Conservation (phyloP, 2,329 filamentous ascomycete species). For the Calonectria pteridis region DNA sequence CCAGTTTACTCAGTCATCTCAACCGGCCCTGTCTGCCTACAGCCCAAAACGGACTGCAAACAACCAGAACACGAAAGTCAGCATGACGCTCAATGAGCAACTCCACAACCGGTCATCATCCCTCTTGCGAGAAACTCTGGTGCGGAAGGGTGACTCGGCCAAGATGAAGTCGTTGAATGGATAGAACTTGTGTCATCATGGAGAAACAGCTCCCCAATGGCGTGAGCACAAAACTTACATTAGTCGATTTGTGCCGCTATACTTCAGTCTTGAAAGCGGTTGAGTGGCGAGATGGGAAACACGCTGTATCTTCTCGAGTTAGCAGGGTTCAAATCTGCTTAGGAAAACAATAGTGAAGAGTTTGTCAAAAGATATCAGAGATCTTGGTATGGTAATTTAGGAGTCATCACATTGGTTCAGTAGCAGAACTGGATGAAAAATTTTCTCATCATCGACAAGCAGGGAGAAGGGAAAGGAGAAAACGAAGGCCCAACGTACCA, state of each 20-base stretch:
- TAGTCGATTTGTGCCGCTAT: background rate
- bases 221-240: slow-evolving; percentile 29
- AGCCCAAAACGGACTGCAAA: slow-evolving; percentile 68
- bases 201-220: slow-evolving; percentile 5
- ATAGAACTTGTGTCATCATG: slow-evolving; percentile 71
- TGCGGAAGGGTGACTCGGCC: slow-evolving; percentile 81
- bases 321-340: slow-evolving; percentile 14
- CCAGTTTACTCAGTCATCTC: slow-evolving; percentile 76
- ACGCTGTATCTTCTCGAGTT: slow-evolving; percentile 17
- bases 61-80: slow-evolving; percentile 67
- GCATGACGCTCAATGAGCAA: slow-evolving; percentile 68
- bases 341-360: slow-evolving; percentile 16
- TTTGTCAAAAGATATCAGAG: slow-evolving; percentile 60
- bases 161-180: slow-evolving; percentile 79
- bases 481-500: slow-evolving; percentile 29
- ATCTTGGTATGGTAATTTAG: slow-evolving; percentile 74
- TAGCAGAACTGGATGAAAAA: slow-evolving; percentile 79
- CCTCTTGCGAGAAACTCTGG: slow-evolving; percentile 61
- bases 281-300: background rate
- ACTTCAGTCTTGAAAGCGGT: background rate
- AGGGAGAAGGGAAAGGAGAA: background rate
- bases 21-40: slow-evolving; percentile 63
- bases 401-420: slow-evolving; percentile 76
- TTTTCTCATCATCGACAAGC: slow-evolving; percentile 72
- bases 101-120: slow-evolving; percentile 83